Percentiles rank a stretch among this genome's conserved stretches.
phyloP scores from a whole-genome alignment of 164 flowering plant genomes.

The Annona cherimola region DNA sequence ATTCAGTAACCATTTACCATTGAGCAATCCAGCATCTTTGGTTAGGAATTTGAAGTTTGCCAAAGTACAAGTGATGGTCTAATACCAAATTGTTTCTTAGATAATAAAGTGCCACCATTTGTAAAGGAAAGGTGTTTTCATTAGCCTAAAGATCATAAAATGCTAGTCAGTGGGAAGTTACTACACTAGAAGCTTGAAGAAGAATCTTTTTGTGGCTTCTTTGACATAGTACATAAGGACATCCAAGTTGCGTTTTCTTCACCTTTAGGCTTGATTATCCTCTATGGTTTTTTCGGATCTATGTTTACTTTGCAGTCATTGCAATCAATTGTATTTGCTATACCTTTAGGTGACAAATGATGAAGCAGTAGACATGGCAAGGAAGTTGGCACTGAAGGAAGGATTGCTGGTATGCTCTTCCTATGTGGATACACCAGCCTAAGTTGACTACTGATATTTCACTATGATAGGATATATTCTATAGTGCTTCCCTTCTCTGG shows the following conservation, averaged over 20 bases:
- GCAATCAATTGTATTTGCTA: slow-evolving; percentile 1
- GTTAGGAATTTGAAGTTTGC: background rate
- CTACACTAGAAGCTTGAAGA: background rate
- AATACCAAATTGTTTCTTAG: background rate
- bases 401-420: slow-evolving; percentile 59
- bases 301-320: background rate
- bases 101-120: background rate
- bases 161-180: background rate
- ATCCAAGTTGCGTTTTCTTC: background rate
- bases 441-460: too few relatives aligned
- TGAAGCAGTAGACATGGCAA: slow-evolving; percentile 81
- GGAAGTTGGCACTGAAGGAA: slow-evolving; percentile 73
- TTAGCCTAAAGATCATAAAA: too few relatives aligned
- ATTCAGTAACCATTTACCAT: background rate
- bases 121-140: too few relatives aligned
- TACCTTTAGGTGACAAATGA: slow-evolving; percentile 52
- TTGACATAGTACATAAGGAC: background rate
- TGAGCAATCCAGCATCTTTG: background rate
- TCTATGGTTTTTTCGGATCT: background rate
- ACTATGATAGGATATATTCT: too few relatives aligned
- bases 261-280: slow-evolving; percentile 1
- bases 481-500: too few relatives aligned
- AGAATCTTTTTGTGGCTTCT: background rate
- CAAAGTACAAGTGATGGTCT: background rate
- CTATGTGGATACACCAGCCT: background rate